Evolutionary conservation across 345 rosid species (phyloP).

Genomic region (Citropsis articulata): DNA sequence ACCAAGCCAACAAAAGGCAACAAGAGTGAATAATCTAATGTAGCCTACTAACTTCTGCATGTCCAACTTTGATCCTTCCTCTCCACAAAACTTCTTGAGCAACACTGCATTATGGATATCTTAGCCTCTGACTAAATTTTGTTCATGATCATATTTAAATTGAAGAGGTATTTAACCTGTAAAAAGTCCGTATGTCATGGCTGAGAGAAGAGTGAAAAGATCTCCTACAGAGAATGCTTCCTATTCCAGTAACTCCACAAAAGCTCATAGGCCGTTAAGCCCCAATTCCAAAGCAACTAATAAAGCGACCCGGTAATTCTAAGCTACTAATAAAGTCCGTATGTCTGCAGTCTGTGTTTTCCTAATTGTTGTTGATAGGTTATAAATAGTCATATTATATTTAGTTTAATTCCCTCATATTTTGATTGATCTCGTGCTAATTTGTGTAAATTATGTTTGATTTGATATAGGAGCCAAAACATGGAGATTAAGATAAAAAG

Average conservation of each 20-base stretch:
- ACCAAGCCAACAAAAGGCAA: slow-evolving; percentile 49
- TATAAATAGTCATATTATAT: no score
- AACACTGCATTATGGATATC: slow-evolving; percentile 26
- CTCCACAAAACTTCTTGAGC: slow-evolving; percentile 42
- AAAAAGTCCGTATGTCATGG: slow-evolving; percentile 40
- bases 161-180: slow-evolving; percentile 21
- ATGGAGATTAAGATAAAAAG: no score
- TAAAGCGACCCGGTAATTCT: not conserved
- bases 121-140: not conserved
- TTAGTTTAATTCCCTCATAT: no score
- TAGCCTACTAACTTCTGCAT: slow-evolving; percentile 46
- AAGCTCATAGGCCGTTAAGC: no score
- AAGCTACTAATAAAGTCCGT: no score
- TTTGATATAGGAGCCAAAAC: no score
- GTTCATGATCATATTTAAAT: not conserved
- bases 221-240: slow-evolving; percentile 37
- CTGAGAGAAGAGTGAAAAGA: slow-evolving; percentile 42
- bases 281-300: not conserved
- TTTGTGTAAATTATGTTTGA: no score
- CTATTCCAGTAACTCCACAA: slow-evolving; percentile 8
- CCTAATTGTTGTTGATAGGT: slow-evolving; percentile 35
- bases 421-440: no score
- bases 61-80: slow-evolving; percentile 42
- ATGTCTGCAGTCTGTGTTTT: slow-evolving; percentile 35
- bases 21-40: slow-evolving; percentile 38